Base-by-base conservation (phyloP, 2,329 filamentous ascomycete genomes). In the Cladophialophora carrionii region DNA sequence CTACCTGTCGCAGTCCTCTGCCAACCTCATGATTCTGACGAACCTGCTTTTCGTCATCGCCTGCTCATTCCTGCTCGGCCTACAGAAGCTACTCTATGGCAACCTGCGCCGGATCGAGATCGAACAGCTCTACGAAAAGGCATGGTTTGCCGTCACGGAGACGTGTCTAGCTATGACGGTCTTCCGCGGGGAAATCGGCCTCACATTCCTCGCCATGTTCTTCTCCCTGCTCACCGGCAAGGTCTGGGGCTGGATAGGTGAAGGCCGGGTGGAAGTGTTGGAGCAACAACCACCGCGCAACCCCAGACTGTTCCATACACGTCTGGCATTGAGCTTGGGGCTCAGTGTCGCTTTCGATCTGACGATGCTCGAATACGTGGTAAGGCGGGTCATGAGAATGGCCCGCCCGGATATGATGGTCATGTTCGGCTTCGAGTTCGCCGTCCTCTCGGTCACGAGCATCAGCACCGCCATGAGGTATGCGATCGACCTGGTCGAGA, bases 391-490 rank as follows among this genome's bases (percentile, higher is more conserved):
- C 34, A 87, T 97, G 57, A 88, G 90, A 64, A 88, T 96, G 75
- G 91, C 94, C 1, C 85, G 90, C n/a, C 92, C 94, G 0, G 95
- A 96, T 65, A 98, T 99, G 90, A 99, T 98, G 92, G 92, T 99
- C 68, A 98, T 99, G 92, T 99, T 99, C 74, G 87, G 96, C 5
- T 99, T 99, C 72, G 95, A 99, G 77, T 98, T 98, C 74, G 93
- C 94, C 43, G 88, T 99, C 51, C 80, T 98, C 66, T 84, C 87
- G 2, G 89, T 96, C 9, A 88, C 88, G 58, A 96, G 94, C 0
- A 82, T 87, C 59, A 92, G 94, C 55, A 96, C 92, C 0, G 84
- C 86, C 1, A 82, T 87, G 61, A 88, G 93, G 65, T 99, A 99
- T 77, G 77, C 85, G 22, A 84, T 98, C 57, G 90, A 90, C 3